Percentiles rank a stretch among this genome's conserved stretches.
Evolutionary conservation across 2,329 filamentous ascomycete genomes (phyloP).

Genomic region (Pseudogymnoascus sp.): DNA sequence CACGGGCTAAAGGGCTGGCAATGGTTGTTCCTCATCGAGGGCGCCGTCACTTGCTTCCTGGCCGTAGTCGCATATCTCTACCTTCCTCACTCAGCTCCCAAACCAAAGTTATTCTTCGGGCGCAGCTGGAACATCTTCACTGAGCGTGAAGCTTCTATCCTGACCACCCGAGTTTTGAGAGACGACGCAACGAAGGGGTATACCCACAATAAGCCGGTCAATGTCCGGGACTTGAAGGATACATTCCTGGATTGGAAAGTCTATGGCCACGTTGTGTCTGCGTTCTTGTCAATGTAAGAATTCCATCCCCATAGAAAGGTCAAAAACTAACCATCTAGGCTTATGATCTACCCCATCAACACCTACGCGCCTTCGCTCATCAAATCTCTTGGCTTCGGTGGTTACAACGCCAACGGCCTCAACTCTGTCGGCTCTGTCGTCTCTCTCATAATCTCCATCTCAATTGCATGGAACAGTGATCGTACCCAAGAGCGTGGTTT

Average conservation of each 20-base stretch:
- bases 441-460: slow-evolving; percentile 10
- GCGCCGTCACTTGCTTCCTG: slow-evolving; percentile 8
- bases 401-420: slow-evolving; percentile 1
- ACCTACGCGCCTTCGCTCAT: slow-evolving; percentile 3
- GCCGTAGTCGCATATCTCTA: slow-evolving; percentile 16
- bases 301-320: background rate
- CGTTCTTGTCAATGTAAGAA: slow-evolving; percentile 8
- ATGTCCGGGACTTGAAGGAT: background rate
- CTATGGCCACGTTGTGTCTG: slow-evolving; percentile 1
- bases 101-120: slow-evolving; percentile 16
- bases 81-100: slow-evolving; percentile 19
- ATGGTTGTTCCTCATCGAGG: slow-evolving; percentile 10
- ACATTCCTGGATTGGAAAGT: slow-evolving; percentile 4
- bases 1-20: slow-evolving; percentile 10
- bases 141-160: slow-evolving; percentile 13
- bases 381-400: background rate
- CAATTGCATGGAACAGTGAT: slow-evolving; percentile 9
- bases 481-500: slow-evolving; percentile 8
- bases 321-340: background rate
- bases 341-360: slow-evolving; percentile 12
- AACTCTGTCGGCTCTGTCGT: slow-evolving; percentile 1
- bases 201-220: background rate
- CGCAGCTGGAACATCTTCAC: slow-evolving; percentile 14
- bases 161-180: slow-evolving; percentile 1
- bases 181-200: background rate